Evolutionary conservation across 768 basidiomycete species (phyloP), one percentile per base, ranked within the genome.

Genomic region (Boletellus ananiceps): DNA sequence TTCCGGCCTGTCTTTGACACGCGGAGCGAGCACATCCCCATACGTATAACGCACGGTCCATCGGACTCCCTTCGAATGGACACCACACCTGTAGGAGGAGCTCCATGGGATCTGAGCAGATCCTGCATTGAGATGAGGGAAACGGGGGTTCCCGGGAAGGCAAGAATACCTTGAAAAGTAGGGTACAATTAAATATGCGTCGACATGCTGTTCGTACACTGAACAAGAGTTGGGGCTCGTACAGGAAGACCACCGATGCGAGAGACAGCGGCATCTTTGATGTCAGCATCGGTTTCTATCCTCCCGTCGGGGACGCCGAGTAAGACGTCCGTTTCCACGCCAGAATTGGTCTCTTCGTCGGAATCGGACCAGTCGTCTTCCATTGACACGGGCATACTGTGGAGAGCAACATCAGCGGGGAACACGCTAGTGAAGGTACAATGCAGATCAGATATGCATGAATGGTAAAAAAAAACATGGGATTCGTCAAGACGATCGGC

Each of bases 171-270:
- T 92, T 78, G 60, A 62, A 60, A 68, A 68, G 51, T 40, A 67
- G 71, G 69, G 78, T 69, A 55, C 63, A 69, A 74, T 77, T 66
- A 45, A 58, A 58, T 57, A 48, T 68, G 74, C 70, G 74, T 76
- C 72, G 69, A 66, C 69, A 71, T 23, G 59, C 64, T 63, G 68
- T 66, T 61, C 63, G 64, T 76, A 80, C 74, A 76, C 69, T 25
- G 65, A 59, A 70, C 67, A 68, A 71, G 69, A 71, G 68, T 19
- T 66, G 55, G 25, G 40, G 55, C 66, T 79, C 88, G 81, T 84
- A 93, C 90, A 77, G 91, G 91, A 71, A 77, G 78, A 64, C 91
- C 91, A 64, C 91, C 91, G 53, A 93, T 85, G 68, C 91, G 86
- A 68, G 91, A 93, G 56, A 93, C 88, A 49, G 86, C 83, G 37